Conservation (phyloP, 176 grass and related monocot genomes). For the Bonia amplexicaulis region DNA sequence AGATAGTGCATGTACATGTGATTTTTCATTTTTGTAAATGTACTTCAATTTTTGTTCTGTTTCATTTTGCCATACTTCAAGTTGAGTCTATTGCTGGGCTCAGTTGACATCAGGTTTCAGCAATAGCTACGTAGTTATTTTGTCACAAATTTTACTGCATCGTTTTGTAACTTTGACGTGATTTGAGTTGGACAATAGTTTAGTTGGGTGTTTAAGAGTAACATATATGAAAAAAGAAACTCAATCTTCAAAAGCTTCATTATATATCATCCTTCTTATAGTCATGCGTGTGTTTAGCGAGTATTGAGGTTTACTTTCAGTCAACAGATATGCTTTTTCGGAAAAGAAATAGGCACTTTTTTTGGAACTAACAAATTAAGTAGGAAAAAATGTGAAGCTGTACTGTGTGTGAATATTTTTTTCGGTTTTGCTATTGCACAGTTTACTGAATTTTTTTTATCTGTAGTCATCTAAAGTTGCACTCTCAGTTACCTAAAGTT, state of each 20-base stretch:
- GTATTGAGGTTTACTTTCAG: neutral
- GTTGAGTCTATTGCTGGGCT: neutral
- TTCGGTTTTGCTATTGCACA: no score
- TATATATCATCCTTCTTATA: neutral
- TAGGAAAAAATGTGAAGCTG: neutral
- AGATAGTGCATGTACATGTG: no score
- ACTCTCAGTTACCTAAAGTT: no score
- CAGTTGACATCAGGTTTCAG: neutral
- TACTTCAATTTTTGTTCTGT: neutral
- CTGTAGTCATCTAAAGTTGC: no score
- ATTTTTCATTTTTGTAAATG: neutral
- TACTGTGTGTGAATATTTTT: neutral
- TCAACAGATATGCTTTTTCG: neutral
- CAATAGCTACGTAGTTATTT: neutral
- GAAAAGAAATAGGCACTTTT: neutral
- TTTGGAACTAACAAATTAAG: neutral
- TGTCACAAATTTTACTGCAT: neutral
- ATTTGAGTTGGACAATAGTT: neutral
- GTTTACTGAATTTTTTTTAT: no score
- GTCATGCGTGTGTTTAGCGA: neutral
- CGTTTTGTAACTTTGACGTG: neutral
- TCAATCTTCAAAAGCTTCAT: neutral
- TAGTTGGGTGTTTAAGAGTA: neutral
- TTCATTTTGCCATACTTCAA: neutral
- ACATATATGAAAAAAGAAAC: neutral